Evolutionary conservation across 805 yeast species (phyloP).

Genomic region (Wickerhamiella bombiphila): DNA sequence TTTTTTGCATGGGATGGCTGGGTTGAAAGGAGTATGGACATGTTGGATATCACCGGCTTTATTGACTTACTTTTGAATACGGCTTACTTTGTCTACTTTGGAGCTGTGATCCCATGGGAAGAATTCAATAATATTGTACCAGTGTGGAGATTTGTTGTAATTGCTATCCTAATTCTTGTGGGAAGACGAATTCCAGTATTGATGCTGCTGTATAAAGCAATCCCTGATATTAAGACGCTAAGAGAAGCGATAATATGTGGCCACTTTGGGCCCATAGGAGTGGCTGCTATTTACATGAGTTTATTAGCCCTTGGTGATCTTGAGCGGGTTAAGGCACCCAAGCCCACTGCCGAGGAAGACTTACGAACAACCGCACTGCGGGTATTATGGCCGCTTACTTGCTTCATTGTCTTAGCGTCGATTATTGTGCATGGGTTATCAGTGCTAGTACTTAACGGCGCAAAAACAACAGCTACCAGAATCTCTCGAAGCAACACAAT

Average conservation of each 20-base stretch:
- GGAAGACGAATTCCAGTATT: constrained; percentile 26
- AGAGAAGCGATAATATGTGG: constrained; percentile 59
- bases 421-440: constrained; percentile 85
- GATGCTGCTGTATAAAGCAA: constrained; percentile 36
- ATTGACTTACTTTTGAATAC: constrained; percentile 51
- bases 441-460: constrained; percentile 42
- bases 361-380: constrained; percentile 33
- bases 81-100: constrained; percentile 54
- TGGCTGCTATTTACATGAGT: constrained; percentile 48
- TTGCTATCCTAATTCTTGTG: constrained; percentile 22
- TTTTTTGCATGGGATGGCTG: constrained; percentile 65
- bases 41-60: constrained; percentile 48
- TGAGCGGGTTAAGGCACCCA: constrained; percentile 18
- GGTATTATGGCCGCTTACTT: constrained; percentile 66
- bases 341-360: neutral
- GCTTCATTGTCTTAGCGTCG: constrained; percentile 66
- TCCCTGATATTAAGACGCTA: constrained; percentile 49
- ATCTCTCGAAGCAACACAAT: too few relatives aligned
- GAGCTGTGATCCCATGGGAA: constrained; percentile 58
- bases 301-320: constrained; percentile 29
- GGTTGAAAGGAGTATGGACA: constrained; percentile 43
- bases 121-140: constrained; percentile 31
- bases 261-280: constrained; percentile 67
- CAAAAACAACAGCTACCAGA: too few relatives aligned
- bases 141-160: constrained; percentile 24